Percentiles rank a stretch among this genome's conserved stretches.
These are phyloP conservation scores for Buxus sempervirens DNA, from an alignment of 164 flowering plant genomes.

Conservation along the genomic window DNA sequence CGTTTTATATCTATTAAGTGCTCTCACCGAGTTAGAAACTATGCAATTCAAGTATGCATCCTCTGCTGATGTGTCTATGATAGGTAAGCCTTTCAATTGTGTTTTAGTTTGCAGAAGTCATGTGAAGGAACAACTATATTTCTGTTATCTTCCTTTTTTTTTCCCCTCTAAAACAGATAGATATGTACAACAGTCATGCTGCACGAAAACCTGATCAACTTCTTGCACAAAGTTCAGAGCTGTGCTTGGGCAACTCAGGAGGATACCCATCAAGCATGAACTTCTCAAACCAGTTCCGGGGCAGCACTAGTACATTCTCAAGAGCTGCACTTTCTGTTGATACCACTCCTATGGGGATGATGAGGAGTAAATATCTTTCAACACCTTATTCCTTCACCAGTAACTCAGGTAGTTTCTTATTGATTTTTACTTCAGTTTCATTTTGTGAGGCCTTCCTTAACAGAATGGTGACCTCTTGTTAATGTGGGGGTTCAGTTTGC, in stretches of 20 bases:
- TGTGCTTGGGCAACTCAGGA: constrained; percentile 29
- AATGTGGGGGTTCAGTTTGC: not conserved
- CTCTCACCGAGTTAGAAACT: not conserved
- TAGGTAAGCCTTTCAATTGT: not conserved
- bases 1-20: not conserved
- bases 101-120: too few species aligned
- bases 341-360: constrained; percentile 30
- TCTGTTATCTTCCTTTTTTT: not conserved
- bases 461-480: not conserved
- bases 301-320: constrained; percentile 19
- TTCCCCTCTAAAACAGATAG: constrained; percentile 30
- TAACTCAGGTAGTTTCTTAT: constrained; percentile 46
- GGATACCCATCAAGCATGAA: constrained; percentile 27
- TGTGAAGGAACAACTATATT: not conserved
- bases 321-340: constrained; percentile 30
- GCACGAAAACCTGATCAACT: constrained; percentile 32
- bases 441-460: not conserved
- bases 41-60: not conserved
- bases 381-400: constrained; percentile 47
- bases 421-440: not conserved
- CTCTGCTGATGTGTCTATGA: not conserved
- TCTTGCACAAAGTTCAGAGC: constrained; percentile 37
- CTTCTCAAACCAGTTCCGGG: constrained; percentile 33
- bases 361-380: constrained; percentile 36
- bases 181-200: constrained; percentile 17